Base-by-base conservation (phyloP, 179 eudicot species). In the Camellia oleifera region DNA sequence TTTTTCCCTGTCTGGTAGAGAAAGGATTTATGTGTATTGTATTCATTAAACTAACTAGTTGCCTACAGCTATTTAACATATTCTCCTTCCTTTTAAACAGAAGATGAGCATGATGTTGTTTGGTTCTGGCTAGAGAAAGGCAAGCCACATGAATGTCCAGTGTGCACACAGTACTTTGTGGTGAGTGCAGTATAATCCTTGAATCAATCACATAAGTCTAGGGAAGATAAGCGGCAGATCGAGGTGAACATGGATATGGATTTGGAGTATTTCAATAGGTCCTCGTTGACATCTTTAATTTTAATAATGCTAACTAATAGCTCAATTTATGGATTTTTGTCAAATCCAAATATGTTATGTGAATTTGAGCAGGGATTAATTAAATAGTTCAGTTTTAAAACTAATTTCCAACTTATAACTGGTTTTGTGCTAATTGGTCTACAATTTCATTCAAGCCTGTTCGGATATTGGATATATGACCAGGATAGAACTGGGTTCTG, bases 101-200 rank as follows among this genome's bases (percentile, higher is more conserved):
- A 94, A 87, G 98, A 94, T 80, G 98, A 92, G 83, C 98, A 94
- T 85, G 97, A 93, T 86, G 97, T 93, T 68, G 93, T 91, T 76
- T 93, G 98, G 95, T 93, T 93, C 85, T 90, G 94, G 97, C 92
- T 93, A 80, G 91, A 91, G 91, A 93, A 91, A 81, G 94, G 82
- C 79, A 87, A 89, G 79, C 86, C 95, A 73, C 86, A 80, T 61
- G 95, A 91, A 82, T 94, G 98, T 76, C 97, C 97, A 69, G 98
- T 94, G 68, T 94, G 97, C 87, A 79, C 91, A n/a, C 98, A 93
- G 83, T 87, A 89, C 85, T 94, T 93, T 78, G 80, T 77, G 94
- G 98, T 89, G 77, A 78, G 88, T 81, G 54, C 15, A 20, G 26
- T 44, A 63, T 23, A 42, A 48, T 14, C 32, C 75, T 15, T 46